phyloP scores from a whole-genome alignment of 2,329 filamentous ascomycete genomes.

The Phymatotrichopsis omnivora region DNA sequence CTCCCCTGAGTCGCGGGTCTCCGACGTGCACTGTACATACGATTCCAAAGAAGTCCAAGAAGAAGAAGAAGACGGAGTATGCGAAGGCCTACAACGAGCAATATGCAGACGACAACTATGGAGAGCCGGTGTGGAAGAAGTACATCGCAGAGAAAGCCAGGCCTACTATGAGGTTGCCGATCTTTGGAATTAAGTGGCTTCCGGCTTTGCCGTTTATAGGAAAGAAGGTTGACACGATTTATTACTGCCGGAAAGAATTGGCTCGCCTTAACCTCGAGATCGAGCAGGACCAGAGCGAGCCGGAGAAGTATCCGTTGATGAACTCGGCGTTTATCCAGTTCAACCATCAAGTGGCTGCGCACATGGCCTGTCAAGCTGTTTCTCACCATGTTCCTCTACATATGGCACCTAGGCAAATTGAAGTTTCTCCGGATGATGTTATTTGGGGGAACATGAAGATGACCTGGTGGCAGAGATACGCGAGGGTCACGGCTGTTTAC shows the following conservation, averaged over 20 bases:
- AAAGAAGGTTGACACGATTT: conserved; percentile 90
- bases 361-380: conserved; percentile 92
- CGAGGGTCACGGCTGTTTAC: conserved; percentile 58
- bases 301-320: conserved; percentile 81
- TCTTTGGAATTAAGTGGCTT: conserved; percentile 56
- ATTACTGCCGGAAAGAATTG: conserved; percentile 76
- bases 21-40: conserved; percentile 23
- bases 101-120: conserved; percentile 49
- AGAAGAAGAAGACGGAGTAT: conserved; percentile 41
- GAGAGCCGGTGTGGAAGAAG: conserved; percentile 64
- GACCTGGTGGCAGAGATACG: conserved; percentile 83
- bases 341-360: conserved; percentile 91
- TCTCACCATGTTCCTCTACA: conserved; percentile 85
- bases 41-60: conserved; percentile 9
- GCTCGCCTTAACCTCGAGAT: conserved; percentile 86
- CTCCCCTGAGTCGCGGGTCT: conserved; percentile 31
- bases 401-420: conserved; percentile 86
- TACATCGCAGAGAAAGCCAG: conserved; percentile 74
- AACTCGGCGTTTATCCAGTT: conserved; percentile 98
- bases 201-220: conserved; percentile 68
- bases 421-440: conserved; percentile 86
- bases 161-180: conserved; percentile 69
- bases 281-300: conserved; percentile 74
- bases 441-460: conserved; percentile 97
- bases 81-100: conserved; percentile 53